Evolutionary conservation across 2,329 filamentous ascomycete genomes (phyloP), one percentile per base, ranked within the genome.

Genomic region (Pseudogymnoascus sp.): DNA sequence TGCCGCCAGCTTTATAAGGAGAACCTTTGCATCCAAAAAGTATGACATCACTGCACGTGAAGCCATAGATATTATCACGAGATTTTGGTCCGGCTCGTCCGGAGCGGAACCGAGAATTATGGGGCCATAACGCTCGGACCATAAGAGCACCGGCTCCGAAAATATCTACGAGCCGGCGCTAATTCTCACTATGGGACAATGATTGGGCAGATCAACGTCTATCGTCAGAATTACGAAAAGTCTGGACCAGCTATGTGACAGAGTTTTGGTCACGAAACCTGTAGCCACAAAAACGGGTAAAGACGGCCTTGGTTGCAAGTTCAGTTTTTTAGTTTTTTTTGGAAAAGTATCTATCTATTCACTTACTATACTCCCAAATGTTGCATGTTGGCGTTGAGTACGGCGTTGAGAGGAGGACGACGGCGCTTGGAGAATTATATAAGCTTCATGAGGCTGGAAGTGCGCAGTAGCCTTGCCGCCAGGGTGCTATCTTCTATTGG

Each of bases 31-130:
- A n/a, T n/a, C n/a, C n/a, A n/a, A n/a, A n/a, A n/a, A n/a, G n/a
- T n/a, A n/a, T 38, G 5, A 38, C 35, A 40, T 40, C 15, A 40
- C n/a, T 40, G 15, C 37, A 40, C 37, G 37, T 40, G 37, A 40
- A 2, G 2, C 10, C 11, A 11, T n/a, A n/a, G n/a, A n/a, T n/a
- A n/a, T n/a, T n/a, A 4, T 37, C 33, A 37, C 33, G 13, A 15
- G 13, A 37, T 15, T 37, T 37, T 4, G 9, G 5, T 15, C 33
- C 33, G 33, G 33, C 33, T 71, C 65, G 71, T 46, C 72, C 70
- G 15, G 71, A 69, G 10, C 69, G 5, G 29, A 33, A 9, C 50
- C 50, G 50, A 15, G 29, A 56, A 56, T 21, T 56, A 4, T 56
- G 50, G 50, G 23, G 17, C 9, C 46, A 1, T 9, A 63, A 70